Conservation (phyloP, 345 rosid species). For the Syzygium jambos region DNA sequence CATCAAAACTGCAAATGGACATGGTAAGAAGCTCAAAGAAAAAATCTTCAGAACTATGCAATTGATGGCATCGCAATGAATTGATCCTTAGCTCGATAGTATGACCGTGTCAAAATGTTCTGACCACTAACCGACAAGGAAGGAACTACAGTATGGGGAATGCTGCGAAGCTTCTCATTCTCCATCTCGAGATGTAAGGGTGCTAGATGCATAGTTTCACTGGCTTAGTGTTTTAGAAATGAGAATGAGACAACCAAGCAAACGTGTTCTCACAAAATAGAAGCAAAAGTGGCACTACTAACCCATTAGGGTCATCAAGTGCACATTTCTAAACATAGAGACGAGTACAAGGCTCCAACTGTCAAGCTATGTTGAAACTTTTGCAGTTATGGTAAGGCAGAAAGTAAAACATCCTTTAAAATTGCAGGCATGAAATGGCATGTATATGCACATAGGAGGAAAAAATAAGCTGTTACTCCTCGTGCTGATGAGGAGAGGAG, state of each 20-base stretch:
- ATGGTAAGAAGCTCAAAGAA: background rate
- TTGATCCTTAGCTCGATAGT: background rate
- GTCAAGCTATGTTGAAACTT: background rate
- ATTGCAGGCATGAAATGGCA: background rate
- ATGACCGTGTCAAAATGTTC: no score
- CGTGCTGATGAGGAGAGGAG: background rate
- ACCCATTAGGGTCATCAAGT: background rate
- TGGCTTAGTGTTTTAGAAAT: background rate
- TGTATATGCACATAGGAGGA: background rate
- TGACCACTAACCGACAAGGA: background rate
- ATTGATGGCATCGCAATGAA: background rate
- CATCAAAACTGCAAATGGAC: background rate
- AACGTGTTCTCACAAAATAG: background rate
- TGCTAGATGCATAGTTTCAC: background rate
- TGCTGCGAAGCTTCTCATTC: background rate
- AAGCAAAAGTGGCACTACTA: background rate
- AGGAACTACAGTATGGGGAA: background rate
- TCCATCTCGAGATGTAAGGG: background rate
- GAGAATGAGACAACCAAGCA: background rate
- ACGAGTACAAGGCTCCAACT: background rate
- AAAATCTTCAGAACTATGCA: background rate
- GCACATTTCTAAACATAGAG: background rate
- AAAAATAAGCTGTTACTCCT: background rate
- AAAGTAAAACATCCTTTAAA: background rate
- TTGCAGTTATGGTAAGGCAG: rapidly evolving